Evolutionary conservation across 306 rosid genomes (phyloP).

Genomic region (Crataegus laevigata): DNA sequence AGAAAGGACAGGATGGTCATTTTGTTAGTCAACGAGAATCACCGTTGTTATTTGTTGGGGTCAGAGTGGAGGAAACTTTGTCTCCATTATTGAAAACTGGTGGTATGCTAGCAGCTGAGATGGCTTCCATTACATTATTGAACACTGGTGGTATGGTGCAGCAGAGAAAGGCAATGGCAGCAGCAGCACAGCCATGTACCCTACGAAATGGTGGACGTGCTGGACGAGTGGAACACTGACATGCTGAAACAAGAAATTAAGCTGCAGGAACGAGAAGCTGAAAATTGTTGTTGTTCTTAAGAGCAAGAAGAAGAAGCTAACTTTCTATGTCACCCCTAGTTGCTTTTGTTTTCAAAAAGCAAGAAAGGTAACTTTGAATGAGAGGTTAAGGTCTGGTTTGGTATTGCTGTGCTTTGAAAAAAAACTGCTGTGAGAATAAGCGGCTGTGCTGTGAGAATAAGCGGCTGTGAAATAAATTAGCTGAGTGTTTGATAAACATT

Average conservation of each 20-base stretch:
- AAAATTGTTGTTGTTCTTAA: too few relatives aligned
- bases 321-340: background rate
- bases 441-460: too few relatives aligned
- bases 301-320: background rate
- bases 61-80: background rate
- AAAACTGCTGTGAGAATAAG: too few relatives aligned
- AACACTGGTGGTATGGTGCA: too few relatives aligned
- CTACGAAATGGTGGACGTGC: background rate
- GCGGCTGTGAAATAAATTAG: too few relatives aligned
- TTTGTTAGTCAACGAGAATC: slow-evolving; percentile 8
- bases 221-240: background rate
- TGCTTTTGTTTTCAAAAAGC: background rate
- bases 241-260: too few relatives aligned
- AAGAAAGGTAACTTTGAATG: background rate
- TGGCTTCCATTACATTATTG: background rate
- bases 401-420: too few relatives aligned
- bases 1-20: slow-evolving; percentile 21
- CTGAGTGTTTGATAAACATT: too few relatives aligned
- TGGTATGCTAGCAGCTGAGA: background rate
- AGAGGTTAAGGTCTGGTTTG: too few relatives aligned
- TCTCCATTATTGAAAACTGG: background rate
- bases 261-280: too few relatives aligned
- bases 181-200: background rate
- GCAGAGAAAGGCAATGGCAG: background rate
- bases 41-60: background rate